Percentiles rank a stretch among this genome's conserved stretches.
Conservation (phyloP, 805 yeast genomes). For the Metschnikowia reukaufii region DNA sequence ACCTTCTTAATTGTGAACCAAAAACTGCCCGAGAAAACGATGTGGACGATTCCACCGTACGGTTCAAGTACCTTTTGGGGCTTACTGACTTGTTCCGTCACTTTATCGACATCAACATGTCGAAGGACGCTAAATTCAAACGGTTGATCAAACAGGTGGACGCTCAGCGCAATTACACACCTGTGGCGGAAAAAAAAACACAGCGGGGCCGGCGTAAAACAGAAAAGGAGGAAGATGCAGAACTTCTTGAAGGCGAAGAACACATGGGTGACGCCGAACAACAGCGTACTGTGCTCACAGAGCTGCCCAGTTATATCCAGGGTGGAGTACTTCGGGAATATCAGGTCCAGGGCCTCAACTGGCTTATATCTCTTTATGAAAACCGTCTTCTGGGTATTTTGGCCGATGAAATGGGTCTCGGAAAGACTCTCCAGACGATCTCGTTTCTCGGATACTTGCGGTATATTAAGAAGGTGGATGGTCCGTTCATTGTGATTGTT, state of each 20-base stretch:
- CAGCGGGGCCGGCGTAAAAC: slow-evolving; percentile 72
- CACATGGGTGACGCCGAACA: slow-evolving; percentile 55
- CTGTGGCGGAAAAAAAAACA: slow-evolving; percentile 22
- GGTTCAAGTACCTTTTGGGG: slow-evolving; percentile 79
- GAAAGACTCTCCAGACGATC: slow-evolving; percentile 93
- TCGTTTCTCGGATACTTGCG: slow-evolving; percentile 87
- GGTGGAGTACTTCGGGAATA: slow-evolving; percentile 81
- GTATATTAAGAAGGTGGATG: slow-evolving; percentile 72
- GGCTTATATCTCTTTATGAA: slow-evolving; percentile 88
- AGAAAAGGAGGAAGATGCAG: slow-evolving; percentile 95
- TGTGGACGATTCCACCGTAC: slow-evolving; percentile 65
- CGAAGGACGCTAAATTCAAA: slow-evolving; percentile 72
- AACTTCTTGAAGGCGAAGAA: slow-evolving; percentile 79
- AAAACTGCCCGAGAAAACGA: slow-evolving; percentile 52
- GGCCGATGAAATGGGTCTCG: slow-evolving; percentile 98
- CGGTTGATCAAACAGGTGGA: slow-evolving; percentile 59
- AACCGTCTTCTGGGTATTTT: slow-evolving; percentile 87
- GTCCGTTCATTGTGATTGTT: slow-evolving; percentile 89
- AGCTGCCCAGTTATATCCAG: slow-evolving; percentile 74
- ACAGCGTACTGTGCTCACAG: slow-evolving; percentile 66
- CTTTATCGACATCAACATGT: slow-evolving; percentile 78
- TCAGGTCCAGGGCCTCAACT: slow-evolving; percentile 92
- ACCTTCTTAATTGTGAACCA: slow-evolving; percentile 43
- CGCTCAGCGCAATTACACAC: slow-evolving; percentile 42
- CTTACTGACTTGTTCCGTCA: slow-evolving; percentile 85